These are phyloP conservation scores for Cladosporium sphaerospermum DNA, from an alignment of 2,329 filamentous ascomycete genomes.

Conservation along the genomic window DNA sequence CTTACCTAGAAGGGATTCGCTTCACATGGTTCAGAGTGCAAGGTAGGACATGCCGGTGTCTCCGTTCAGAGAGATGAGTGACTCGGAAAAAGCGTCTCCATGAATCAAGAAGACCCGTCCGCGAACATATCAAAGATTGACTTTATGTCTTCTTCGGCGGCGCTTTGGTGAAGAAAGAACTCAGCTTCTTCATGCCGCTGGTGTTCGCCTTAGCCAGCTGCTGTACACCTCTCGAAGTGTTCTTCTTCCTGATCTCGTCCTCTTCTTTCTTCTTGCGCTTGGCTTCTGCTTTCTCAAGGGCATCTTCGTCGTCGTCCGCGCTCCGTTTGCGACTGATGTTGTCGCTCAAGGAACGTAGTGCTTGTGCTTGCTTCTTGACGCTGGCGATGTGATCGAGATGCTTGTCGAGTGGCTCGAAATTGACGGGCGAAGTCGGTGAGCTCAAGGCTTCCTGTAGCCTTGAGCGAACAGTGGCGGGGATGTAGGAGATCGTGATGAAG, in stretches of 20 bases:
- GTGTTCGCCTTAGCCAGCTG: conserved; percentile 86
- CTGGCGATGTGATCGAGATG: conserved; percentile 62
- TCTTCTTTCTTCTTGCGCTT: conserved; percentile 85
- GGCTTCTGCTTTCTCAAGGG: conserved; percentile 55
- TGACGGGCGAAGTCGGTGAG: conserved; percentile 35
- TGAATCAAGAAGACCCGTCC: too few relatives aligned
- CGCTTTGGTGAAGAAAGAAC: conserved; percentile 78
- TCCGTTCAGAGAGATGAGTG: too few relatives aligned
- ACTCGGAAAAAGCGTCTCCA: too few relatives aligned
- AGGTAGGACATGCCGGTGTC: too few relatives aligned
- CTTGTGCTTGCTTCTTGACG: conserved; percentile 64
- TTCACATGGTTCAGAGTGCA: too few relatives aligned
- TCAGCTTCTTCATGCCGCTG: conserved; percentile 94
- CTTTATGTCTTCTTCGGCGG: conserved; percentile 9
- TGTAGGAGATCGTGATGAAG: conserved; percentile 59
- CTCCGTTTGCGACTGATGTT: conserved; percentile 62
- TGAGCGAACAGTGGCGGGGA: conserved; percentile 42
- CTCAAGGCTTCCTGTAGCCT: conserved; percentile 40
- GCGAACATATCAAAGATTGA: too few relatives aligned
- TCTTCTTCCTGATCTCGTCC: conserved; percentile 79
- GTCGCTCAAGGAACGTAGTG: conserved; percentile 61
- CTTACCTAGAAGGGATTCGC: too few relatives aligned
- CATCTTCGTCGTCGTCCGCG: conserved; percentile 57
- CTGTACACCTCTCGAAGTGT: conserved; percentile 68
- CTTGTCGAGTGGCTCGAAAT: conserved; percentile 65